Base-by-base conservation (phyloP, 352 stramenopile species). In the Phytophthora pinifolia region DNA sequence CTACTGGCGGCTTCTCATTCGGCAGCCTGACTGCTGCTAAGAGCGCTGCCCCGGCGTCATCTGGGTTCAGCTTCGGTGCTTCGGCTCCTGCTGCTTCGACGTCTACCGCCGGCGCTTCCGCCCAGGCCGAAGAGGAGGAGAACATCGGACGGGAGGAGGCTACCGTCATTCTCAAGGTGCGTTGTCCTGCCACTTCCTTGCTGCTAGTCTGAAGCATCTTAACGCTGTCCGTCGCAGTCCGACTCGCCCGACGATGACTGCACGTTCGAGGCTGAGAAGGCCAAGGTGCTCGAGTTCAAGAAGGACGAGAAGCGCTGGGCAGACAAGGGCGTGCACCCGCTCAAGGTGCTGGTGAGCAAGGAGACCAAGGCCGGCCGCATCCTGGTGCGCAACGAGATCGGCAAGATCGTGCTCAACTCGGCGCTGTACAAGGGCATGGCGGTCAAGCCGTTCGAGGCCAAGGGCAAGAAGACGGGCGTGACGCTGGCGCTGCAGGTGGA, bases 261-360 rank as follows among this genome's bases (percentile, higher is more conserved):
- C 46, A 66, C 83, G 17, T 95, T 92, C 49, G 81, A 92, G 36
- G 70, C 62, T 6, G 80, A 90, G 9, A 89, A 90, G 65, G 75
- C 72, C 46, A 94, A 89, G 65, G 50, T 94, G 20, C 82, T 88
- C 50, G 83, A 92, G 62, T 92, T 92, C 57, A 93, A 90, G 59
- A 92, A 88, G 46, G 78, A 89, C 59, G 85, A 93, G 55, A 95
- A 91, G 66, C 81, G 80, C 27, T 95, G 85, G 85, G 85, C 83
- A 9, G 83, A 95, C 75, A 92, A 93, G 62, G 83, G 85, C 0
- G 67, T 82, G 38, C 83, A 95, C 45, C 80, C 83, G 25, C 72
- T 95, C 46, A 81, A 93, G 54, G 67, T 95, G 18, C 76, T 95
- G 0, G 62, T 88, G 9, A 85, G 80, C 72, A 92, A 92, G 55